A percentile compares a stretch with the other conserved stretches of the same genome.
Evolutionary conservation across 1,139 yeast species (phyloP).

Genomic region (Candida neerlandica): DNA sequence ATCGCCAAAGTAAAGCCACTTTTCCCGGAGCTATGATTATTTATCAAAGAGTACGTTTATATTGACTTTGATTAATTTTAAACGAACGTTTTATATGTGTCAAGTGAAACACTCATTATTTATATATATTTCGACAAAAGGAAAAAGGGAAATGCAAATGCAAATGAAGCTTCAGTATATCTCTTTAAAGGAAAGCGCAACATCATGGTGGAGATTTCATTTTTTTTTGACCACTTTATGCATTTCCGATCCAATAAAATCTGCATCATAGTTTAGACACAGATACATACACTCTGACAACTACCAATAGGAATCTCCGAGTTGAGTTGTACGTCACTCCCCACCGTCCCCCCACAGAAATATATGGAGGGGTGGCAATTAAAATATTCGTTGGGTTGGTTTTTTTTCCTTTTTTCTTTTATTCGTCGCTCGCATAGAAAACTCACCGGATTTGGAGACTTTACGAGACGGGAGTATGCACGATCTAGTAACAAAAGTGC

Average conservation of each 20-base stretch:
- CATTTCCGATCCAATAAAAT: neutral
- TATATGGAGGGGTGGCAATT: neutral
- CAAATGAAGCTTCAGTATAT: too few species aligned
- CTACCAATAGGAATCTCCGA: neutral
- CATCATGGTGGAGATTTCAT: neutral
- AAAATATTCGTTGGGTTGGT: neutral
- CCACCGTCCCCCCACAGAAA: neutral
- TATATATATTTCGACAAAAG: too few species aligned
- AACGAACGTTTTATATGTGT: too few species aligned
- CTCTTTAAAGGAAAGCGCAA: too few species aligned
- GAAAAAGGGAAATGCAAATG: too few species aligned
- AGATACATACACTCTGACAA: too few species aligned
- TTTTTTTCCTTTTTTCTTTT: neutral
- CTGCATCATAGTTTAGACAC: too few species aligned
- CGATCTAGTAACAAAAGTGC: neutral
- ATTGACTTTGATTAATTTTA: too few species aligned
- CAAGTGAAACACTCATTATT: too few species aligned
- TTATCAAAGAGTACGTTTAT: too few species aligned
- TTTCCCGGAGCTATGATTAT: too few species aligned
- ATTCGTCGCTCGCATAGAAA: neutral
- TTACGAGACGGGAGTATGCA: conserved; percentile 5
- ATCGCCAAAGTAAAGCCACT: too few species aligned
- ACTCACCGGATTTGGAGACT: neutral
- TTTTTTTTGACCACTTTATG: neutral
- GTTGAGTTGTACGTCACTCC: neutral